Conservation (phyloP, 371 early-diverging fungal genomes). For the Massospora cicadina region DNA sequence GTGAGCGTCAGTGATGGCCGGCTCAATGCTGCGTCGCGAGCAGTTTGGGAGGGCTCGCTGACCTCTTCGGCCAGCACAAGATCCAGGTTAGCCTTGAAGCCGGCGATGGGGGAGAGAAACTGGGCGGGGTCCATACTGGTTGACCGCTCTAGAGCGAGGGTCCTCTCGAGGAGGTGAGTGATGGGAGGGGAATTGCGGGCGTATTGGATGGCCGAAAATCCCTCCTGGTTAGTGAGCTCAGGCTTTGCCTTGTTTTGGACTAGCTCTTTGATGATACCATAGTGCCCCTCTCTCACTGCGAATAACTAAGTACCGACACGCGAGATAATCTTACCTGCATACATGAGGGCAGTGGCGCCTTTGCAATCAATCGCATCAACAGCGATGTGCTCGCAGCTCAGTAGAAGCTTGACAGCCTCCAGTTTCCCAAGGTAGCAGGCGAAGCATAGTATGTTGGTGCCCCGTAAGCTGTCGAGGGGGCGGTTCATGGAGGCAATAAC, state of each 20-base stretch:
- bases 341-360: conserved; percentile 60
- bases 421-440: conserved; percentile 51
- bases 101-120: neutral
- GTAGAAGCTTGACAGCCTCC: conserved; percentile 32
- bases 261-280: conserved; percentile 32
- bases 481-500: conserved; percentile 32
- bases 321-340: conserved; percentile 32
- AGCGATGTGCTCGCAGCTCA: conserved; percentile 42
- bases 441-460: conserved; percentile 54
- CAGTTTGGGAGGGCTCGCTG: too few relatives aligned
- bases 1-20: conserved; percentile 12
- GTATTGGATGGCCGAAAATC: conserved; percentile 53
- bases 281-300: conserved; percentile 46
- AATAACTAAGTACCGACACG: neutral
- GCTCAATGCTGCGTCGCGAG: conserved; percentile 1
- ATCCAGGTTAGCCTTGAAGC: neutral
- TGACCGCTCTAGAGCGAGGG: neutral
- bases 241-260: conserved; percentile 35
- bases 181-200: conserved; percentile 38
- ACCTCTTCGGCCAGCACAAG: neutral
- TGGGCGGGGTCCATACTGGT: neutral
- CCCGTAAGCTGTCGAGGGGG: conserved; percentile 43
- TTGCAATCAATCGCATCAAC: conserved; percentile 48
- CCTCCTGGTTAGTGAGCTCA: conserved; percentile 40
- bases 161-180: conserved; percentile 15